These are phyloP conservation scores for Fusarium coffeatum DNA, from an alignment of 2,329 filamentous ascomycete genomes.

Conservation along the genomic window DNA sequence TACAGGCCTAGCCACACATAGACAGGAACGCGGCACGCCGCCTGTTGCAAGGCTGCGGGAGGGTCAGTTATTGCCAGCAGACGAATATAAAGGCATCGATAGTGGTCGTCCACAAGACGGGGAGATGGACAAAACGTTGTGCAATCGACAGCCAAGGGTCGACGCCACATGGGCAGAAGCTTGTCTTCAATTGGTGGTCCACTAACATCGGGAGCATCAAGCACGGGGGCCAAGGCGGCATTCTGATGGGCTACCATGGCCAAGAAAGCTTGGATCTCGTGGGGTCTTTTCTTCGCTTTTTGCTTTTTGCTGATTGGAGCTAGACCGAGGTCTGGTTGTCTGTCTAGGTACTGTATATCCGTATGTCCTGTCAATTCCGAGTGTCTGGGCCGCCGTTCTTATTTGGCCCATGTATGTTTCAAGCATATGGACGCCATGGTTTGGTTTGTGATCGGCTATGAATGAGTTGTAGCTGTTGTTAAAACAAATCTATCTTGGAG, in stretches of 20 bases:
- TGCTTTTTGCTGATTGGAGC: slow-evolving; percentile 1
- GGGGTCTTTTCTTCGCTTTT: slow-evolving; percentile 21
- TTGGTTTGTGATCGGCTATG: slow-evolving; percentile 7
- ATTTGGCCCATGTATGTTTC: slow-evolving; percentile 1
- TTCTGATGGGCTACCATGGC: slow-evolving; percentile 48
- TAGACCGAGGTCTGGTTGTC: slow-evolving; percentile 22
- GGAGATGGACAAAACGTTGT: slow-evolving; percentile 23
- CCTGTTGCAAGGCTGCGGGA: slow-evolving; percentile 24
- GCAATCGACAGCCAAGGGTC: slow-evolving; percentile 42
- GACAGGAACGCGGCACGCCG: slow-evolving; percentile 36
- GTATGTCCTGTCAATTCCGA: slow-evolving; percentile 14
- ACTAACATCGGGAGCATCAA: slow-evolving; percentile 47
- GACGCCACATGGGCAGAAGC: slow-evolving; percentile 46
- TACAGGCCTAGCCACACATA: slow-evolving; percentile 34
- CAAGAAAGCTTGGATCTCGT: slow-evolving; percentile 21
- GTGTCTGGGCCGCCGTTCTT: slow-evolving; percentile 25
- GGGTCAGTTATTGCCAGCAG: slow-evolving; percentile 21
- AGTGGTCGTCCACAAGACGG: slow-evolving; percentile 7
- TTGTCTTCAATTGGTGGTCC: slow-evolving; percentile 48
- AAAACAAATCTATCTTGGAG: slow-evolving; percentile 1
- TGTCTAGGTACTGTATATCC: not conserved
- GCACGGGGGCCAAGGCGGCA: slow-evolving; percentile 48
- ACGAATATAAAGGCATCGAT: slow-evolving; percentile 14
- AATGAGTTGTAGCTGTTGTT: not conserved
- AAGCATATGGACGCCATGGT: not conserved